A percentile compares a stretch with the other conserved stretches of the same genome.
phyloP scores from a whole-genome alignment of 1,284 basidiomycete species.

The Apiotrichum domesticum region DNA sequence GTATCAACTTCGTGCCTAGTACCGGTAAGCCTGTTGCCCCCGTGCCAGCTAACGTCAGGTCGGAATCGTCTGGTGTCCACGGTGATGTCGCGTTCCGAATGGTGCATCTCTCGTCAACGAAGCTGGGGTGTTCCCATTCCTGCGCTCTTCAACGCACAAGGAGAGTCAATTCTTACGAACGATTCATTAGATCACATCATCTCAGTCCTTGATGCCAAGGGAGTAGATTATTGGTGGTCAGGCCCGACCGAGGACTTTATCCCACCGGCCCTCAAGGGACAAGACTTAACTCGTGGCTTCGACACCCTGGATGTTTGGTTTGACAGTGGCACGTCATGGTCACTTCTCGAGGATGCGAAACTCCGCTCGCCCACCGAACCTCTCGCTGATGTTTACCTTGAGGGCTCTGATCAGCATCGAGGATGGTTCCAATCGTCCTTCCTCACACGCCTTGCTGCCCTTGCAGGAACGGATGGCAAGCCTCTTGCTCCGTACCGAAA shows the following conservation, averaged over 20 bases:
- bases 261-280: constrained; percentile 53
- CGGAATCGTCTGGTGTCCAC: constrained; percentile 80
- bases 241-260: constrained; percentile 79
- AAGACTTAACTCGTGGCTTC: constrained; percentile 64
- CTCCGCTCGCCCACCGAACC: constrained; percentile 34
- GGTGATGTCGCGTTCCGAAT: constrained; percentile 82
- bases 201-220: constrained; percentile 62
- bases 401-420: constrained; percentile 95
- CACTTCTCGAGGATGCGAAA: constrained; percentile 54
- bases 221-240: constrained; percentile 85
- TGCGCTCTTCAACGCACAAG: constrained; percentile 68
- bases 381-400: constrained; percentile 81
- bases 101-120: constrained; percentile 98
- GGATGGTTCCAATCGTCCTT: constrained; percentile 99
- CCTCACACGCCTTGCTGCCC: constrained; percentile 62
- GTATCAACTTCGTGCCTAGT: constrained; percentile 72
- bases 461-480: constrained; percentile 3
- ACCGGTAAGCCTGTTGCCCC: constrained; percentile 55
- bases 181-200: constrained; percentile 74
- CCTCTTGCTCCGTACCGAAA: constrained; percentile 61
- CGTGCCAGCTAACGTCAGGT: constrained; percentile 50
- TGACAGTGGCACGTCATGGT: constrained; percentile 95
- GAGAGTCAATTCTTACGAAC: constrained; percentile 61
- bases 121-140: constrained; percentile 98
- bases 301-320: constrained; percentile 99